These are phyloP conservation scores for Boletus rex-veris DNA, from an alignment of 768 basidiomycete genomes.

Conservation along the genomic window DNA sequence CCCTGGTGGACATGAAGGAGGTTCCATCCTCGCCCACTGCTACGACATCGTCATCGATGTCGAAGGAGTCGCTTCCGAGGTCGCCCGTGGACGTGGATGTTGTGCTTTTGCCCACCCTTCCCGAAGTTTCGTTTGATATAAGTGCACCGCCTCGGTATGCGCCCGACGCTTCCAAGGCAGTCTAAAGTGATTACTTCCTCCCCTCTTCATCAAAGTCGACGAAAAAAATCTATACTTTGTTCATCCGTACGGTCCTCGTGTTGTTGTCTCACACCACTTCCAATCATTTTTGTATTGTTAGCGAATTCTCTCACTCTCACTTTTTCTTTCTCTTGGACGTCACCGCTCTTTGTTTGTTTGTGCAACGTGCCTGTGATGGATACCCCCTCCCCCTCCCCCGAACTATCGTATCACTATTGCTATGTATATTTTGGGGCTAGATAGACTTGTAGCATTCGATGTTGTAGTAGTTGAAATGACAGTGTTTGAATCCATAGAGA, in stretches of 20 bases:
- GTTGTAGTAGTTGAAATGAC: background rate
- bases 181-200: constrained; percentile 3
- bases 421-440: constrained; percentile 18
- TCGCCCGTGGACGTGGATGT: constrained; percentile 18
- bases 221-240: background rate
- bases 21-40: constrained; percentile 19
- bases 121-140: constrained; percentile 13
- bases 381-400: constrained; percentile 9
- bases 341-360: background rate
- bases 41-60: constrained; percentile 21
- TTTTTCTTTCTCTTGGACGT: background rate
- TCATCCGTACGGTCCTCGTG: background rate
- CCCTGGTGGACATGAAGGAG: constrained; percentile 28
- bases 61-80: constrained; percentile 26
- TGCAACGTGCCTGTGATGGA: constrained; percentile 7
- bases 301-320: constrained; percentile 3
- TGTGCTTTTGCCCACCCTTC: constrained; percentile 17
- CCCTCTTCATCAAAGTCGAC: background rate
- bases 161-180: constrained; percentile 15
- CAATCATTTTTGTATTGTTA: constrained; percentile 28
- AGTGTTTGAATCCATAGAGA: background rate
- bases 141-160: constrained; percentile 23
- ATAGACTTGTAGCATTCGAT: constrained; percentile 28
- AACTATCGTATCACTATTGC: constrained; percentile 18
- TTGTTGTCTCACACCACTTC: background rate